Evolutionary conservation across 192 early-diverging fungal species (phyloP).

Genomic region (Chytriomyces sp.): DNA sequence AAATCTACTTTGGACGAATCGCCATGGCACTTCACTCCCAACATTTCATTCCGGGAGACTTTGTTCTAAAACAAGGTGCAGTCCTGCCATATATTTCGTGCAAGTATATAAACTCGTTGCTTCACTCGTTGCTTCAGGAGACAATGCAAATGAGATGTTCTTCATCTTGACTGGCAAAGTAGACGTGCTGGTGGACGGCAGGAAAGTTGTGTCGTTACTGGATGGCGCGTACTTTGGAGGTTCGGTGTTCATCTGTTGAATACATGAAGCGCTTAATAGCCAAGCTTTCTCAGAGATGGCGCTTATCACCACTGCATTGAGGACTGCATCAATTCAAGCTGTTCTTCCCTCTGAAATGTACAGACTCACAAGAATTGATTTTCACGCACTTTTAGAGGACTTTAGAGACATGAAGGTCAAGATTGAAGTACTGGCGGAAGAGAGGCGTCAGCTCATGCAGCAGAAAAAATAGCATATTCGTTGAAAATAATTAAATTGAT

Average conservation of each 20-base stretch:
- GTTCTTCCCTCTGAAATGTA: neutral
- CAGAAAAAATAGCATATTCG: no score
- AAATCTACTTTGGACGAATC: constrained; percentile 28
- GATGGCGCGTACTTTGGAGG: constrained; percentile 18
- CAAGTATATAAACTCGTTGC: no score
- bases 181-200: constrained; percentile 27
- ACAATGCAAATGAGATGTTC: constrained; percentile 53
- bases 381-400: neutral
- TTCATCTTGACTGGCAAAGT: constrained; percentile 32
- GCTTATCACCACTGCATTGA: neutral
- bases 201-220: neutral
- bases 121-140: no score
- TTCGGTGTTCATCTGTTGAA: neutral
- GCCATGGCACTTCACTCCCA: neutral
- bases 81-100: no score
- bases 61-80: constrained; percentile 34
- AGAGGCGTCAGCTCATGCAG: no score
- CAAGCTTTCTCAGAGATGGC: neutral
- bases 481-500: no score
- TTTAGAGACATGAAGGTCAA: neutral
- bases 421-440: neutral
- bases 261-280: neutral
- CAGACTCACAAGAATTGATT: neutral
- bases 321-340: neutral
- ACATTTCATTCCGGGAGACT: constrained; percentile 33